Evolutionary conservation across 2,329 filamentous ascomycete genomes (phyloP), one percentile per base, ranked within the genome.

Genomic region (Talaromyces verruculosus): DNA sequence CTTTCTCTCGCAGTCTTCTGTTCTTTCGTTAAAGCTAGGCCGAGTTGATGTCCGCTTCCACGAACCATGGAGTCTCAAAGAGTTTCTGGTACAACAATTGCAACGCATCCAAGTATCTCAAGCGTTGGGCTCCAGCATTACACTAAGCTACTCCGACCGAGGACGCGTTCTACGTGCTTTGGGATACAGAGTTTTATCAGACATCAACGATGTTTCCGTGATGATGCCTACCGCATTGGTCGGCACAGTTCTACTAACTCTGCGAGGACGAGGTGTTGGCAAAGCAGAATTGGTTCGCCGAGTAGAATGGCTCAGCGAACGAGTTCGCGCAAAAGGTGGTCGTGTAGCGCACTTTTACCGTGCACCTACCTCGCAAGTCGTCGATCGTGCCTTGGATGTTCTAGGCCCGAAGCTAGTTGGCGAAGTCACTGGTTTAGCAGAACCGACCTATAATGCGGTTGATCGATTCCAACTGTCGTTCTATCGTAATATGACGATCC

Each of bases 401-500:
- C 84, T 99, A 0, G 95, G 95, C 0, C 91, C 92, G 63, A 91
- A 95, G 61, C 85, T 99, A 1, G 93, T 99, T 0, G 92, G 93
- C 4, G 83, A 89, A 4, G 84, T 96, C 0, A 85, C 89, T 43
- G 92, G 89, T 0, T 81, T 99, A 5, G 90, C 91, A 0, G 95
- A 99, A 76, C 91, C 92, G 19, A 98, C 95, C 0, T 98, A 92
- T 78, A 97, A 92, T 73, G 95, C 95, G 4, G 93, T 97, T 45
- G 95, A 99, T 77, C 87, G 93, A 63, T 99, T 99, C 82, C 95
- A 99, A 75, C 85, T 99, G 10, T 97, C 93, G 0, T 99, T 99
- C 78, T 99, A 99, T 80, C 89, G 95, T 62, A 99, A 99, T 78
- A 98, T 98, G 95, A 97, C 94, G 0, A 99, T 99, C 68, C 95